phyloP scores from a whole-genome alignment of 2,329 filamentous ascomycete genomes.

The Coleophoma crateriformis region DNA sequence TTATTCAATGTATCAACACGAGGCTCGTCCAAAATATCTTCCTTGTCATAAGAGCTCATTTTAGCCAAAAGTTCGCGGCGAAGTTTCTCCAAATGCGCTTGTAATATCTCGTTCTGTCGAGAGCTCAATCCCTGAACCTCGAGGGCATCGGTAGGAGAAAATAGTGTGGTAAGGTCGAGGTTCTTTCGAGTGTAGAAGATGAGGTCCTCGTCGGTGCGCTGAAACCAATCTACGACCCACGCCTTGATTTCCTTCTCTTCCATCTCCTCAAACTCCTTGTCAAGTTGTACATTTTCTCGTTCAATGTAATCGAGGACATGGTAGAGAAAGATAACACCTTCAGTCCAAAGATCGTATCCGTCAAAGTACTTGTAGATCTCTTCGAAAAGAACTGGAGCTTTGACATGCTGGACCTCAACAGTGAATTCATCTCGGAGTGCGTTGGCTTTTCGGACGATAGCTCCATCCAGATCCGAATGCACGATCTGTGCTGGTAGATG shows the following conservation, averaged over 20 bases:
- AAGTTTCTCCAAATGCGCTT: not conserved
- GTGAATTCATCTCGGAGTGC: not conserved
- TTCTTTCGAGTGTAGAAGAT: not conserved
- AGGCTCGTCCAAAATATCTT: too few relatives aligned
- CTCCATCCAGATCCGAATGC: not conserved
- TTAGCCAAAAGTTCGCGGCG: too few relatives aligned
- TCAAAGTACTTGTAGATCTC: not conserved
- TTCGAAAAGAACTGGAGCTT: not conserved
- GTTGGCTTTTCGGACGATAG: not conserved
- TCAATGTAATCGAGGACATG: not conserved
- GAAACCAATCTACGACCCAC: not conserved
- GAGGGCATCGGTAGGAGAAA: not conserved
- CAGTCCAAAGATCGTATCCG: not conserved
- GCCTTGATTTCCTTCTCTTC: not conserved
- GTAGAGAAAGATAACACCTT: not conserved
- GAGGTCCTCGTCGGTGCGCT: not conserved
- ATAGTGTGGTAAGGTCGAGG: not conserved
- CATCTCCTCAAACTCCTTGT: not conserved
- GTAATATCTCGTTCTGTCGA: not conserved
- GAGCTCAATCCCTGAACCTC: not conserved
- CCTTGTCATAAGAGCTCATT: too few relatives aligned
- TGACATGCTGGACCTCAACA: not conserved
- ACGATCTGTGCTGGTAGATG: slow-evolving; percentile 3
- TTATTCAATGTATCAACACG: too few relatives aligned
- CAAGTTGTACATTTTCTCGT: not conserved